A percentile compares a stretch with the other conserved stretches of the same genome.
phyloP scores from a whole-genome alignment of 2,329 filamentous ascomycete genomes.

The Cucurbitaria berberidis region DNA sequence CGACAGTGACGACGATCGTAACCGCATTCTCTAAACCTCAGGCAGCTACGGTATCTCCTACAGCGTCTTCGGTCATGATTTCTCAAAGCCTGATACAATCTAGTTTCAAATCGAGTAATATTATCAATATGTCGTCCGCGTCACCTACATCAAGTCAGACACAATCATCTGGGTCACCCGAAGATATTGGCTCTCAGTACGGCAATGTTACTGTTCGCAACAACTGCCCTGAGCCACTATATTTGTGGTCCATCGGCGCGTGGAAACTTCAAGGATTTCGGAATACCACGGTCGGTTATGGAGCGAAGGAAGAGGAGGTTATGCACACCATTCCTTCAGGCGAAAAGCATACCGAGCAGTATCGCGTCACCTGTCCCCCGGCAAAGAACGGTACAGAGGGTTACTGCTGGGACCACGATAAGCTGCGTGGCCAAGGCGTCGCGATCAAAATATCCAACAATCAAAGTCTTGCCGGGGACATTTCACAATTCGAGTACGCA shows the following conservation, averaged over 20 bases:
- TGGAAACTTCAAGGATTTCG: neutral
- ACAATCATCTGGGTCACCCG: neutral
- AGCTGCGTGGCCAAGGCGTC: slow-evolving; percentile 1
- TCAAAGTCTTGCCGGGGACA: neutral
- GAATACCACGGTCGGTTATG: neutral
- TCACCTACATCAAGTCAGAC: neutral
- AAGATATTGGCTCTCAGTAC: neutral
- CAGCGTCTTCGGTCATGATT: neutral
- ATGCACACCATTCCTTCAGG: neutral
- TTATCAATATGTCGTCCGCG: too few relatives aligned
- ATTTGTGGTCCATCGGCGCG: slow-evolving; percentile 6
- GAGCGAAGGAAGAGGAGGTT: neutral
- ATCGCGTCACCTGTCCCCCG: slow-evolving; percentile 1
- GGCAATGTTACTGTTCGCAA: slow-evolving; percentile 8
- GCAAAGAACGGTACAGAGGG: neutral
- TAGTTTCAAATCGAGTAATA: neutral
- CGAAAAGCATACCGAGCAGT: slow-evolving; percentile 4
- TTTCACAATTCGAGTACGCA: slow-evolving; percentile 12
- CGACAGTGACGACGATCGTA: neutral
- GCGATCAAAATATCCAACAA: slow-evolving; percentile 2
- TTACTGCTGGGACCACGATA: neutral
- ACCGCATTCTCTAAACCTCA: too few relatives aligned
- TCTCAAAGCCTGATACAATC: neutral
- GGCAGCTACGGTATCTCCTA: neutral
- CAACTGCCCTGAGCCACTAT: slow-evolving; percentile 6